Conservation (phyloP, 345 rosid genomes). For the Populus davidiana region DNA sequence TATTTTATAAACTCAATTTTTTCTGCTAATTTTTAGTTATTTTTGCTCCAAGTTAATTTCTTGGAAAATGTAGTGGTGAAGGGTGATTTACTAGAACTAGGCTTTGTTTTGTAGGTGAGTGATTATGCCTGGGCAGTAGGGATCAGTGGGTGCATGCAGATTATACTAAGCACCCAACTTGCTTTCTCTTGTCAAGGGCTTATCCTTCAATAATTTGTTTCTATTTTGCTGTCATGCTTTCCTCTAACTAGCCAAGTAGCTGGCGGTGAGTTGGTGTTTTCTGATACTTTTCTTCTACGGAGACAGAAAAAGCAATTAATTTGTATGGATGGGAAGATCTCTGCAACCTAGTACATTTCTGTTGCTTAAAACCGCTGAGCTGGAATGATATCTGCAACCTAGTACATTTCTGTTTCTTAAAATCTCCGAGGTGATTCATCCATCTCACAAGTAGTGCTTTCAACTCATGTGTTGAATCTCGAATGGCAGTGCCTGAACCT, state of each 20-base stretch:
- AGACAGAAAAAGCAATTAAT: constrained; percentile 1
- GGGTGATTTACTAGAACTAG: constrained; percentile 6
- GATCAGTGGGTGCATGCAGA: background rate
- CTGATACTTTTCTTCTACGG: constrained; percentile 1
- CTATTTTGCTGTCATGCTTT: background rate
- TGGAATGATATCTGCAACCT: constrained; percentile 1
- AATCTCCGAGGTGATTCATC: background rate
- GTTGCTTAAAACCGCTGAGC: background rate
- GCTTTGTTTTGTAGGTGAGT: constrained; percentile 5
- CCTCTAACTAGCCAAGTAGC: background rate
- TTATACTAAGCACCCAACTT: background rate
- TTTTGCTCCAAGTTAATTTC: background rate
- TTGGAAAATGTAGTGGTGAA: constrained; percentile 2
- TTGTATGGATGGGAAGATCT: constrained; percentile 9
- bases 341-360: background rate
- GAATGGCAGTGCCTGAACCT: background rate
- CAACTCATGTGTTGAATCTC: background rate
- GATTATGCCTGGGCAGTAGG: background rate
- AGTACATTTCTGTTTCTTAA: background rate
- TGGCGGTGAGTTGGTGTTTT: background rate
- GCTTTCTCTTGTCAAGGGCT: background rate
- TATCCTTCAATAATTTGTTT: background rate
- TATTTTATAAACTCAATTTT: background rate
- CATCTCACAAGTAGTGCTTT: background rate
- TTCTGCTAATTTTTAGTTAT: background rate